Evolutionary conservation across 164 flowering plant species (phyloP).

Genomic region (Vitis riparia): DNA sequence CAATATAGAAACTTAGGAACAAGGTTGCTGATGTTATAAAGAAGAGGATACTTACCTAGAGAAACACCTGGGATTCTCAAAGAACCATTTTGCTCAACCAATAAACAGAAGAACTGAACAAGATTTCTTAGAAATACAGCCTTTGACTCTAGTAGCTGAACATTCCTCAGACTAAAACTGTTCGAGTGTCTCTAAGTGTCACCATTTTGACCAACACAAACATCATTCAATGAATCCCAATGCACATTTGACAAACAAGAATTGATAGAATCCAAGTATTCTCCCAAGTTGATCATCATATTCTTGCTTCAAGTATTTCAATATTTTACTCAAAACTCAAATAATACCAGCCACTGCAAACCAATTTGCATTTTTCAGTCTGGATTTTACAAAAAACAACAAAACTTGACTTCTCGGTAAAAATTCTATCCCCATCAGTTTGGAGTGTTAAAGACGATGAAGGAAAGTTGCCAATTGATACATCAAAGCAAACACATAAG

Average conservation of each 20-base stretch:
- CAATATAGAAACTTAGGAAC: slow-evolving; percentile 54
- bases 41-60: slow-evolving; percentile 22
- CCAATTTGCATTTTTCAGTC: slow-evolving; percentile 44
- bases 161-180: background rate
- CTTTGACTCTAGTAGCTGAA: slow-evolving; percentile 11
- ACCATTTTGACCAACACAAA: slow-evolving; percentile 2
- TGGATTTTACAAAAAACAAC: slow-evolving; percentile 12
- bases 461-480: slow-evolving; percentile 31
- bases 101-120: slow-evolving; percentile 65
- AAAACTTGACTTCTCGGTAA: slow-evolving; percentile 9
- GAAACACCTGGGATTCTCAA: slow-evolving; percentile 30
- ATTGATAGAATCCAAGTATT: too few relatives aligned
- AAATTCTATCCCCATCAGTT: slow-evolving; percentile 11
- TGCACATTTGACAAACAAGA: too few relatives aligned
- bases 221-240: too few relatives aligned
- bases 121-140: slow-evolving; percentile 49
- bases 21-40: slow-evolving; percentile 32
- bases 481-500: slow-evolving; percentile 42
- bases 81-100: slow-evolving; percentile 34
- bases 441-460: slow-evolving; percentile 10
- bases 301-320: too few relatives aligned
- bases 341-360: slow-evolving; percentile 21
- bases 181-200: slow-evolving; percentile 14
- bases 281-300: too few relatives aligned
- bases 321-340: too few relatives aligned